Base-by-base conservation (phyloP, 1,139 yeast species). In the Yamadazyma triangularis region DNA sequence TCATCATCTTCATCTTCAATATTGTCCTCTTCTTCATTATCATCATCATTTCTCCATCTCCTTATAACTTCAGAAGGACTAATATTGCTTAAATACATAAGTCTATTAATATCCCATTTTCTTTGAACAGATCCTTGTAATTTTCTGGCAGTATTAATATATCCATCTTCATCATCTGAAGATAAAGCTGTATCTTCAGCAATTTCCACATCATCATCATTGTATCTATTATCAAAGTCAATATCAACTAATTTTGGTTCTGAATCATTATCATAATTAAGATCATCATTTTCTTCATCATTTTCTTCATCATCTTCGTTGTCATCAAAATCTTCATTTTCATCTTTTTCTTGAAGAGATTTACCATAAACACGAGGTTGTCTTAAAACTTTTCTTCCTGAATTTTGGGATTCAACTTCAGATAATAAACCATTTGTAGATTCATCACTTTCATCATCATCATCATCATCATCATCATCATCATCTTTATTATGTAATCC, bases 61-160 rank as follows among this genome's bases (percentile, higher is more conserved):
- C 63, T 66, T 28, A 89, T 63, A 16, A 77, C 96, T 33, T 85
- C 95, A 0, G 63, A 64, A 1, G 96, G 91, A 7, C 79, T 74
- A 25, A 87, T 64, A 43, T 84, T 83, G 33, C 79, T 77, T 75
- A 83, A 69, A 53, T 91, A 91, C 8, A 91, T 62, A 34, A 91
- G 62, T 50, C 84, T 86, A 47, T 83, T 79, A 39, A 91, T 76
- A 53, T 91, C 85, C 89, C 94, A 85, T 39, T 65, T 60, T 66
- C 76, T 55, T 40, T 47, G 49, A 15, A 53, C 40, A 8, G 61
- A 44, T 4, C 75, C 73, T 34, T 56, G 60, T 18, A 74, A 53
- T 41, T 60, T 73, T 4, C 63, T 50, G 3, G 83, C 83, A 19
- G 76, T 52, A 4, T 52, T 38, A 29, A 58, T 53, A 60, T 73